Percentiles rank a stretch among this genome's conserved stretches.
Conservation (phyloP, 139 green algal species). For the Chlorella sorokiniana region DNA sequence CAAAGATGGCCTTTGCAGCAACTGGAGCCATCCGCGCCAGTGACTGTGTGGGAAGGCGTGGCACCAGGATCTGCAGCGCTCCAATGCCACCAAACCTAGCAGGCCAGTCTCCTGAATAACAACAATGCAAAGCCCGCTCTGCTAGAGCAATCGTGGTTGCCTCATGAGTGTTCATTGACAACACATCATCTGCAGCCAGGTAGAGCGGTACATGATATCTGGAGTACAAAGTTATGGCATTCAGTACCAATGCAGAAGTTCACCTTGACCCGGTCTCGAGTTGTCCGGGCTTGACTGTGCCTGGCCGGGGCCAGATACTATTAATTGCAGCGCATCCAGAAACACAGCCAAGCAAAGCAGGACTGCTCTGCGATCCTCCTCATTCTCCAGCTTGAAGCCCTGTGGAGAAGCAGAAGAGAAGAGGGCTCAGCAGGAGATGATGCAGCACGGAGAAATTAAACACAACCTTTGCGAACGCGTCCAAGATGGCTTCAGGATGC, state of each 20-base stretch:
- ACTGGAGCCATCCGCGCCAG: conserved; percentile 48
- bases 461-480: conserved; percentile 80
- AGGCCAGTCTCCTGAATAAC: conserved; percentile 85
- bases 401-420: background rate
- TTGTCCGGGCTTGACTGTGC: background rate
- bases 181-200: background rate
- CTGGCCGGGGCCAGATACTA: conserved; percentile 23
- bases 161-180: conserved; percentile 2
- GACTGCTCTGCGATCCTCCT: conserved; percentile 41
- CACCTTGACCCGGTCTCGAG: background rate
- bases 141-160: conserved; percentile 78
- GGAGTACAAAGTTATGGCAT: background rate
- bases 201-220: background rate
- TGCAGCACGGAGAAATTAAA: background rate
- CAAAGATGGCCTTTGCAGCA: conserved; percentile 68
- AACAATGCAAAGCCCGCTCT: conserved; percentile 83
- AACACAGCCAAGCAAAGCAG: conserved; percentile 79
- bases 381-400: conserved; percentile 36
- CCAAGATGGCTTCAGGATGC: conserved; percentile 83
- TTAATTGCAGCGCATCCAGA: conserved; percentile 71
- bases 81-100: conserved; percentile 77
- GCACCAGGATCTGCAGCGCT: conserved; percentile 53
- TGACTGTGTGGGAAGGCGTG: conserved; percentile 53
- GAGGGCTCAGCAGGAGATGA: background rate
- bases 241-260: background rate